Conservation (phyloP, 441 rosid genomes). For the Erodium texanum region DNA sequence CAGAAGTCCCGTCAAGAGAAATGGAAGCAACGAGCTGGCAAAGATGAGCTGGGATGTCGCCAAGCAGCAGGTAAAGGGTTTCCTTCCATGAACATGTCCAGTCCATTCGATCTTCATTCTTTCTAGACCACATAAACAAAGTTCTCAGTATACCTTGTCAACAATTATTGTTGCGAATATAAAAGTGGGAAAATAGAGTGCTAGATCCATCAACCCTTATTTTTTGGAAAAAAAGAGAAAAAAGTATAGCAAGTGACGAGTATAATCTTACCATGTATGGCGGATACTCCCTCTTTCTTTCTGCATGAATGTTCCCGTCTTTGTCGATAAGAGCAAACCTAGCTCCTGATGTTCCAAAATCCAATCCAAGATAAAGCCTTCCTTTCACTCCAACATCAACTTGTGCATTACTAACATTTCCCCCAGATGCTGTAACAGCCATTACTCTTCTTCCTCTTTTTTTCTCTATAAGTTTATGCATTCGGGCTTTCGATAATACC, state of each 20-base stretch:
- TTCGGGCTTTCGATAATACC: conserved; percentile 12
- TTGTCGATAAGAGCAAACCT: conserved; percentile 67
- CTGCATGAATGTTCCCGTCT: conserved; percentile 40
- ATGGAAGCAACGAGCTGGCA: conserved; percentile 54
- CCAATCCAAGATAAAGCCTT: conserved; percentile 76
- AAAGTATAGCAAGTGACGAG: neutral
- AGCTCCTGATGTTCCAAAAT: conserved; percentile 93
- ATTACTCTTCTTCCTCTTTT: conserved; percentile 20
- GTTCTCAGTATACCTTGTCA: conserved; percentile 16
- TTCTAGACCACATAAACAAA: conserved; percentile 53
- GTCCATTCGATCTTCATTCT: conserved; percentile 60
- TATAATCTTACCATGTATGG: conserved; percentile 33
- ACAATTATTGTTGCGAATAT: no score
- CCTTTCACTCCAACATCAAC: conserved; percentile 24
- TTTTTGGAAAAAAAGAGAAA: neutral
- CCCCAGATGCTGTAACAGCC: conserved; percentile 17
- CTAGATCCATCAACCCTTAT: neutral
- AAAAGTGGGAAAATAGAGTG: no score
- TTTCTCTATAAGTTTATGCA: conserved; percentile 2
- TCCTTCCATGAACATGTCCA: conserved; percentile 70
- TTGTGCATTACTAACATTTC: conserved; percentile 15
- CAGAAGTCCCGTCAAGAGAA: conserved; percentile 87
- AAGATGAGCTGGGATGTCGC: conserved; percentile 53
- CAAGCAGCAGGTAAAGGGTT: conserved; percentile 57
- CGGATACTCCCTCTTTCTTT: conserved; percentile 72